These are phyloP conservation scores for Penicillium sp. DNA, from an alignment of 2,329 filamentous ascomycete species.

Conservation along the genomic window DNA sequence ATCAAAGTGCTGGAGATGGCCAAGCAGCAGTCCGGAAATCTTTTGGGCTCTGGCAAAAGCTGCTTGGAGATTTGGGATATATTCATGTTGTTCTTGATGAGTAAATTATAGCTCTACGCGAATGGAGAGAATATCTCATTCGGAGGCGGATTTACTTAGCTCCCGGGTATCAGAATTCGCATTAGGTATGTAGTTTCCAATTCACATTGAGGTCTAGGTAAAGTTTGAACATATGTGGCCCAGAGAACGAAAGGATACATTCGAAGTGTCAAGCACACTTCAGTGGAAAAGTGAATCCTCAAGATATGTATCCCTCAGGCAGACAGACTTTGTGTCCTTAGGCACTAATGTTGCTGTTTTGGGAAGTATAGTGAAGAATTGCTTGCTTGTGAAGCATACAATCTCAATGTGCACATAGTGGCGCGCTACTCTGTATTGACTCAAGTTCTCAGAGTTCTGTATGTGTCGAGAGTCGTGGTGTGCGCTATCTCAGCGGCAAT, in stretches of 20 bases:
- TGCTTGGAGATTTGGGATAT: slow-evolving; percentile 15
- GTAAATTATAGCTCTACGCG: too few relatives aligned
- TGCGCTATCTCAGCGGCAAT: too few relatives aligned
- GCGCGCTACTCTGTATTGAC: too few relatives aligned
- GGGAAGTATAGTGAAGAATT: background rate
- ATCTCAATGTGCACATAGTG: too few relatives aligned
- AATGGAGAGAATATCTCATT: background rate
- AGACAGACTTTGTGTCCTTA: background rate
- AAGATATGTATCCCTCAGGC: too few relatives aligned
- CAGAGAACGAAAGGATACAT: background rate
- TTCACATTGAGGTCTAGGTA: background rate
- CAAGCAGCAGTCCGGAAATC: slow-evolving; percentile 33
- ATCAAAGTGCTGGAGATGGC: slow-evolving; percentile 29
- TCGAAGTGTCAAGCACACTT: too few relatives aligned
- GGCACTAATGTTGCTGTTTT: background rate
- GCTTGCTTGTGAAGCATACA: background rate
- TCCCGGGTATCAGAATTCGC: background rate
- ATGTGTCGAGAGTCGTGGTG: too few relatives aligned
- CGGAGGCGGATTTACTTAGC: slow-evolving; percentile 14
- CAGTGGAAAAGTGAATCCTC: too few relatives aligned
- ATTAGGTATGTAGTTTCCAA: background rate
- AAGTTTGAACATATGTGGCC: background rate
- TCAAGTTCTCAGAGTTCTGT: too few relatives aligned
- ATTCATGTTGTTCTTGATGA: slow-evolving; percentile 14
- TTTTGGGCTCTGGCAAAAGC: slow-evolving; percentile 20